These are phyloP conservation scores for Saturnispora mendoncae DNA, from an alignment of 805 yeast genomes.

Conservation along the genomic window DNA sequence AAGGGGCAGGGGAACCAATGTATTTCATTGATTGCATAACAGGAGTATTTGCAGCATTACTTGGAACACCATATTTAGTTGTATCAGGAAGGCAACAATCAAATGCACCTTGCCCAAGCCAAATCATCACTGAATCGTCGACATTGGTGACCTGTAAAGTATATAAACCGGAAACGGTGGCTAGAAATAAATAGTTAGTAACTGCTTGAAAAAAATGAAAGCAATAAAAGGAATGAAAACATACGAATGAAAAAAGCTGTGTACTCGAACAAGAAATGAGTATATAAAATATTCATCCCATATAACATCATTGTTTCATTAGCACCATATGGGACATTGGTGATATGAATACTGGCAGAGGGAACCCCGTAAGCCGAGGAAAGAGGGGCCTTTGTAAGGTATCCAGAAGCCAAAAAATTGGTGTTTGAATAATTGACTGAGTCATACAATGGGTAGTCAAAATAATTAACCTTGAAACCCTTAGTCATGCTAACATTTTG, in stretches of 20 bases:
- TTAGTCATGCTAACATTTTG: neutral
- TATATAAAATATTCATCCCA: neutral
- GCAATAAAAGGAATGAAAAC: neutral
- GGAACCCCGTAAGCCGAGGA: neutral
- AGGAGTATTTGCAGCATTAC: neutral
- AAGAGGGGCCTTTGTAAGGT: neutral
- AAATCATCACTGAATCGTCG: conserved; percentile 28
- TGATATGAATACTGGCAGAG: neutral
- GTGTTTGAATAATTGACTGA: neutral
- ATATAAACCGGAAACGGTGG: conserved; percentile 24
- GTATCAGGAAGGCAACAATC: conserved; percentile 24
- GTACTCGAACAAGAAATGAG: neutral
- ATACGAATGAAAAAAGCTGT: neutral
- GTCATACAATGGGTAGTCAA: neutral
- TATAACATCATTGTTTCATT: neutral
- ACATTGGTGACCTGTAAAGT: conserved; percentile 14
- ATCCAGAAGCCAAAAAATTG: neutral
- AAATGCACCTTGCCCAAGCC: conserved; percentile 25
- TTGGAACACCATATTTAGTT: neutral
- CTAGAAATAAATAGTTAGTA: too few species aligned
- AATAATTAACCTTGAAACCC: neutral
- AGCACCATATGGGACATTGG: neutral
- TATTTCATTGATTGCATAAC: neutral
- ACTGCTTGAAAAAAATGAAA: neutral
- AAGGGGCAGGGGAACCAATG: neutral